These are phyloP conservation scores for Fimicolochytrium jonesii DNA, from an alignment of 192 early-diverging fungal genomes.

Conservation along the genomic window DNA sequence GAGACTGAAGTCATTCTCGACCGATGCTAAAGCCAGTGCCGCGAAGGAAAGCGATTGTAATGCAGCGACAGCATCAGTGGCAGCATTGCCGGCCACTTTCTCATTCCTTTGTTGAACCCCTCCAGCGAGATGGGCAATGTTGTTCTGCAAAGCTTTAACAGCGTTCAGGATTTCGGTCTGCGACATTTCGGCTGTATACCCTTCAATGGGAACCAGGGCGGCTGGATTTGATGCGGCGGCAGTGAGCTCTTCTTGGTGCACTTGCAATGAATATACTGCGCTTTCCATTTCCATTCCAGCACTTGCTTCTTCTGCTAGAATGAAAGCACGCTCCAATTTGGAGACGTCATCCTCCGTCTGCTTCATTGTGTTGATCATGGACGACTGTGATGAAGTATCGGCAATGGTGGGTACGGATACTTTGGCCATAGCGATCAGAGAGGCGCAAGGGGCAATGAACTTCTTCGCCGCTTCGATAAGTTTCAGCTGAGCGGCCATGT, in stretches of 20 bases:
- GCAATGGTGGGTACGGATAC: conserved; percentile 42
- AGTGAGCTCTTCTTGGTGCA: conserved; percentile 35
- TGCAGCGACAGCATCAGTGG: conserved; percentile 37
- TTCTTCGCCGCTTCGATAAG: conserved; percentile 45
- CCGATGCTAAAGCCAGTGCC: conserved; percentile 21
- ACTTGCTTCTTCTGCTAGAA: conserved; percentile 41
- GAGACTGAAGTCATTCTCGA: conserved; percentile 19
- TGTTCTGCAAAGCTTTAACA: conserved; percentile 26
- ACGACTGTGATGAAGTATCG: conserved; percentile 34
- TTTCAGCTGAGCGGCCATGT: conserved; percentile 38
- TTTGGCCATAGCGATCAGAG: conserved; percentile 34
- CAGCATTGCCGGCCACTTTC: conserved; percentile 31
- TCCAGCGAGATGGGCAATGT: conserved; percentile 27
- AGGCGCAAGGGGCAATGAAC: conserved; percentile 36
- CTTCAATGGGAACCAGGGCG: conserved; percentile 4
- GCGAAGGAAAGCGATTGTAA: conserved; percentile 35
- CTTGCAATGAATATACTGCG: conserved; percentile 37
- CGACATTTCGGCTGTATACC: conserved; percentile 17
- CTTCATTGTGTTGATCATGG: conserved; percentile 28
- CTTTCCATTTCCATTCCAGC: conserved; percentile 35
- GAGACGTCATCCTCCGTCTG: conserved; percentile 35
- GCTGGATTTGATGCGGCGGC: conserved; percentile 7
- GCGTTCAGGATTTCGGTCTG: conserved; percentile 29
- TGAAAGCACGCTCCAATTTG: conserved; percentile 31
- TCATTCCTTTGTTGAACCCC: conserved; percentile 30